Evolutionary conservation across 305 asterid genomes (phyloP).

Genomic region (Withania somnifera): DNA sequence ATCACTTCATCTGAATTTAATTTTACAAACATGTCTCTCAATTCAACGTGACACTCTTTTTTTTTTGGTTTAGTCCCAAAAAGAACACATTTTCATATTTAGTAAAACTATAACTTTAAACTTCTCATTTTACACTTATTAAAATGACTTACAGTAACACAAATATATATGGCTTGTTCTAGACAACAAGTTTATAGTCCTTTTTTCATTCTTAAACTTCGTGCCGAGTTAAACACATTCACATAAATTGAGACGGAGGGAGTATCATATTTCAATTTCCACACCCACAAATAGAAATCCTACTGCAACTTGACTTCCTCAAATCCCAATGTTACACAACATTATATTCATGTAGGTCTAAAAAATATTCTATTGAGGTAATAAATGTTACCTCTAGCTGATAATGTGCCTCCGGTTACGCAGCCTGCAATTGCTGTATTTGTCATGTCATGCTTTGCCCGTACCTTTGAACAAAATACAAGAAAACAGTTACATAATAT

Average conservation of each 20-base stretch:
- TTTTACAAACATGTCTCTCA: no score
- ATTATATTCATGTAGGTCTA: neutral
- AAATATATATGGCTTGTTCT: no score
- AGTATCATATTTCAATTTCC: neutral
- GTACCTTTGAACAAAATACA: conserved; percentile 42
- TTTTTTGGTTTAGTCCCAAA: no score
- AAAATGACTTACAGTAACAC: no score
- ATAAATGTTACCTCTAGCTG: conserved; percentile 62
- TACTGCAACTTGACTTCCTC: neutral
- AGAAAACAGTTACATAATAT: conserved; percentile 1
- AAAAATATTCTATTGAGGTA: neutral
- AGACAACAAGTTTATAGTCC: no score
- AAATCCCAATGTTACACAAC: neutral
- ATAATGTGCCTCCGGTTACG: conserved; percentile 73
- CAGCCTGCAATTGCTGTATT: conserved; percentile 92
- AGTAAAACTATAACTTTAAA: no score
- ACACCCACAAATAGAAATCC: neutral
- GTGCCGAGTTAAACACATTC: no score
- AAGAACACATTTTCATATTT: no score
- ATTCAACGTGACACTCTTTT: no score
- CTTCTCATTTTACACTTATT: no score
- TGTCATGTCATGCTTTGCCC: conserved; percentile 83
- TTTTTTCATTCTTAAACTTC: no score
- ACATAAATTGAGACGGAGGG: no score
- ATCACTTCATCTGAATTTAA: neutral